Evolutionary conservation across 2,329 filamentous ascomycete species (phyloP).

Genomic region (Davidsoniella neocaledoniae): DNA sequence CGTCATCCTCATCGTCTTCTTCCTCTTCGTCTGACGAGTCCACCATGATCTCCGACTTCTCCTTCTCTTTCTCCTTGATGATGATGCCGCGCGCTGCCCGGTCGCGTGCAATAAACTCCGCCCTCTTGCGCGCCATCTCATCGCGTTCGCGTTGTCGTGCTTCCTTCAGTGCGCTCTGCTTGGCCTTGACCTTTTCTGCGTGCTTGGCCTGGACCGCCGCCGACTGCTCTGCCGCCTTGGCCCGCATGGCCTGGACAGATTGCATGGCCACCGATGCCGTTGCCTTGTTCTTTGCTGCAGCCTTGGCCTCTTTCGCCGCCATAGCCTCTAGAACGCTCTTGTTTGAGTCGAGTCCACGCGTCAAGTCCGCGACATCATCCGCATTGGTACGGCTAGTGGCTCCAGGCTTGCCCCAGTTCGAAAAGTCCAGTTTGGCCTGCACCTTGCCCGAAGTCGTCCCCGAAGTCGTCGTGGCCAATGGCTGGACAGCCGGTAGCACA

Average conservation of each 20-base stretch:
- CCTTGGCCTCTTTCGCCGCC: conserved; percentile 23
- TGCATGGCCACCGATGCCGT: conserved; percentile 9
- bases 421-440: conserved; percentile 38
- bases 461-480: conserved; percentile 10
- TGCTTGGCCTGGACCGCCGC: conserved; percentile 15
- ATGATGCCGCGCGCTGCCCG: conserved; percentile 22
- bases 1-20: conserved; percentile 37
- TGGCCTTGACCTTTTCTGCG: conserved; percentile 16
- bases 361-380: conserved; percentile 30
- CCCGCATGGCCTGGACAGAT: conserved; percentile 8
- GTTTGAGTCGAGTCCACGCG: conserved; percentile 29
- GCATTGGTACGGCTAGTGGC: conserved; percentile 23
- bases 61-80: conserved; percentile 23
- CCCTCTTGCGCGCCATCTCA: conserved; percentile 55
- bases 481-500: conserved; percentile 5
- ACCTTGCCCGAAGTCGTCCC: conserved; percentile 26
- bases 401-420: conserved; percentile 39
- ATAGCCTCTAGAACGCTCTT: conserved; percentile 29
- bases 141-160: conserved; percentile 60
- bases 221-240: conserved; percentile 10
- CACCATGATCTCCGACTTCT: conserved; percentile 62
- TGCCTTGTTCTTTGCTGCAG: conserved; percentile 15
- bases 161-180: conserved; percentile 37
- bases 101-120: conserved; percentile 52
- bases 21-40: conserved; percentile 48